phyloP scores from a whole-genome alignment of 129 eudicot genomes.

The Sambucus nigra region DNA sequence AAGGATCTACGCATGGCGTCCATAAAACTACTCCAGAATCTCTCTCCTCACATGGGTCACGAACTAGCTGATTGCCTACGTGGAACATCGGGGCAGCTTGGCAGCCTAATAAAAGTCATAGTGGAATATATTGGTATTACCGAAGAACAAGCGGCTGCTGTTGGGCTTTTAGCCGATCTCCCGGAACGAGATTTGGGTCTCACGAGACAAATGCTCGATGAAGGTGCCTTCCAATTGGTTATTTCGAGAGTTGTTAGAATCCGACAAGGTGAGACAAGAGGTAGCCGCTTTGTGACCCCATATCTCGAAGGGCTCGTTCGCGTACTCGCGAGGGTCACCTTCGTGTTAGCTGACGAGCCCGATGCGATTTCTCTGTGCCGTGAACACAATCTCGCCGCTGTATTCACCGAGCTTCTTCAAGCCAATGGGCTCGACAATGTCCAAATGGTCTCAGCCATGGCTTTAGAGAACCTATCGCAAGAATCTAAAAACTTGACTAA shows the following conservation, averaged over 20 bases:
- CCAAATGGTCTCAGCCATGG: constrained; percentile 75
- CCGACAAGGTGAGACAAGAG: constrained; percentile 77
- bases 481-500: constrained; percentile 53
- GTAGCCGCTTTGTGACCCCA: constrained; percentile 73
- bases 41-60: constrained; percentile 65
- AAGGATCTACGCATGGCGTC: constrained; percentile 65
- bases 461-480: constrained; percentile 61
- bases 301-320: constrained; percentile 83
- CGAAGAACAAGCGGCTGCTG: constrained; percentile 90
- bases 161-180: constrained; percentile 72
- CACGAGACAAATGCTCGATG: constrained; percentile 63
- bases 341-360: constrained; percentile 55
- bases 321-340: constrained; percentile 69
- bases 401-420: constrained; percentile 62
- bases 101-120: constrained; percentile 51
- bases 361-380: constrained; percentile 57
- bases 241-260: constrained; percentile 48
- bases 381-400: constrained; percentile 43
- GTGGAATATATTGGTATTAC: constrained; percentile 55
- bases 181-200: constrained; percentile 64
- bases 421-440: constrained; percentile 73
- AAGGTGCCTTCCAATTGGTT: constrained; percentile 44
- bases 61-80: constrained; percentile 60
- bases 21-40: constrained; percentile 62
- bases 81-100: constrained; percentile 73